Evolutionary conservation across 2,329 filamentous ascomycete genomes (phyloP).

Genomic region (Verticillium isaacii): DNA sequence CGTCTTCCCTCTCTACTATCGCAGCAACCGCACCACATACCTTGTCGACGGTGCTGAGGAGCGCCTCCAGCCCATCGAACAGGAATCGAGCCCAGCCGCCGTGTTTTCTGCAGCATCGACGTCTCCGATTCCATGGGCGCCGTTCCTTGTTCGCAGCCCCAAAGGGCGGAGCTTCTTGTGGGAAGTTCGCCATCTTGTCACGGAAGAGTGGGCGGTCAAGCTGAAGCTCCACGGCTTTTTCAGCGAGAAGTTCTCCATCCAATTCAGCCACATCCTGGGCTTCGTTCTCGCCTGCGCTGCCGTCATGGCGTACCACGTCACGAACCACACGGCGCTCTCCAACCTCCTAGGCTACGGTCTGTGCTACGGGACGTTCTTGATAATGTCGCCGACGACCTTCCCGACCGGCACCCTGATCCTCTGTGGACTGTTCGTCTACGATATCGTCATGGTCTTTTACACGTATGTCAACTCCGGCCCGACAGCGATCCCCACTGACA

Average conservation of each 20-base stretch:
- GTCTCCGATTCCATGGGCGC: background rate
- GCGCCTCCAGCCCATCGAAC: conserved; percentile 22
- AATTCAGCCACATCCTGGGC: conserved; percentile 53
- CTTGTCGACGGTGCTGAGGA: conserved; percentile 36
- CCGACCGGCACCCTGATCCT: conserved; percentile 75
- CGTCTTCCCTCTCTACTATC: conserved; percentile 70
- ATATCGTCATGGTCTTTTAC: conserved; percentile 89
- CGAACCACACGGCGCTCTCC: conserved; percentile 53
- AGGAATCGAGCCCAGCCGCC: background rate
- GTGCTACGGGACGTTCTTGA: conserved; percentile 74
- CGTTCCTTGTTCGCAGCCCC: conserved; percentile 18
- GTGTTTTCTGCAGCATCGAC: background rate
- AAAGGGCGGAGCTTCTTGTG: conserved; percentile 32
- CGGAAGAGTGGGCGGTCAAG: conserved; percentile 45
- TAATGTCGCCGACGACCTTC: conserved; percentile 88
- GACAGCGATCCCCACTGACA: conserved; percentile 12
- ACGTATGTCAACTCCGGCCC: conserved; percentile 44
- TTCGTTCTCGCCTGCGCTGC: conserved; percentile 48
- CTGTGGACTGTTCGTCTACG: conserved; percentile 81
- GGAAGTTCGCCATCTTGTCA: conserved; percentile 45
- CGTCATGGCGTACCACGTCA: conserved; percentile 65
- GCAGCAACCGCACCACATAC: conserved; percentile 36
- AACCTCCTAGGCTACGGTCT: conserved; percentile 86
- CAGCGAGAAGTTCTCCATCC: conserved; percentile 44
- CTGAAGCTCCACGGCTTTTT: conserved; percentile 47